Percentiles rank a stretch among this genome's conserved stretches.
These are phyloP conservation scores for Blastobotrys raffinosifermentans DNA, from an alignment of 1,139 yeast genomes.

Conservation along the genomic window DNA sequence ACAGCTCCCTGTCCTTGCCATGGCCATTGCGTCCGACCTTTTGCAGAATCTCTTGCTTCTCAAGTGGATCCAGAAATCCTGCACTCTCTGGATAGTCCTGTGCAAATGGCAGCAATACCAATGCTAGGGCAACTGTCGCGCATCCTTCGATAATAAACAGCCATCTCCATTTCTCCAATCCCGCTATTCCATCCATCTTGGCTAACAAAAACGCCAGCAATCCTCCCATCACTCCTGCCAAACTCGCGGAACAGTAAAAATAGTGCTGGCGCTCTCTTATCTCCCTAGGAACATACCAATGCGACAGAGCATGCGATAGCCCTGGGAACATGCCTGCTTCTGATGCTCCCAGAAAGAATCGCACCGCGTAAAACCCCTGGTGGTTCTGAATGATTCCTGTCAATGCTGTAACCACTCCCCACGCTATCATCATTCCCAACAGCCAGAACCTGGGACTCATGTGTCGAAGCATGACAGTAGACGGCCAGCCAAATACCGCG, in stretches of 20 bases:
- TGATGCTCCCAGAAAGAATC: not conserved
- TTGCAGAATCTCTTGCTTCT: not conserved
- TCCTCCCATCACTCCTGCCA: slow-evolving; percentile 35
- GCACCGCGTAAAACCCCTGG: not conserved
- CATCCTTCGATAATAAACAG: not conserved
- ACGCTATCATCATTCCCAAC: not conserved
- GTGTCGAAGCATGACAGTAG: slow-evolving; percentile 36
- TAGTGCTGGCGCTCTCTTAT: slow-evolving; percentile 49
- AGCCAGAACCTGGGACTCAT: not conserved
- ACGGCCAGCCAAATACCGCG: slow-evolving; percentile 51
- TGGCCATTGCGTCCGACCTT: not conserved
- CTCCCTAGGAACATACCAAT: slow-evolving; percentile 18
- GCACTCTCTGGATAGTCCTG: not conserved
- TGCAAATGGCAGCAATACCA: not conserved
- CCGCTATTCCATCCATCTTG: slow-evolving; percentile 14
- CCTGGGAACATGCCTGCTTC: not conserved
- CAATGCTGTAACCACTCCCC: not conserved
- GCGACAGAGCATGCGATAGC: not conserved
- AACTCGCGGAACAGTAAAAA: slow-evolving; percentile 41
- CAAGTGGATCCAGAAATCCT: not conserved
- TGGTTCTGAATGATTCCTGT: not conserved
- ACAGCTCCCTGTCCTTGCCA: no score
- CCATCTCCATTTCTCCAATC: slow-evolving; percentile 1
- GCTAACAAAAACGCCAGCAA: slow-evolving; percentile 37
- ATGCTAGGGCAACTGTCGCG: not conserved